These are phyloP conservation scores for Gyrodon lividus DNA, from an alignment of 768 basidiomycete genomes.

Conservation along the genomic window DNA sequence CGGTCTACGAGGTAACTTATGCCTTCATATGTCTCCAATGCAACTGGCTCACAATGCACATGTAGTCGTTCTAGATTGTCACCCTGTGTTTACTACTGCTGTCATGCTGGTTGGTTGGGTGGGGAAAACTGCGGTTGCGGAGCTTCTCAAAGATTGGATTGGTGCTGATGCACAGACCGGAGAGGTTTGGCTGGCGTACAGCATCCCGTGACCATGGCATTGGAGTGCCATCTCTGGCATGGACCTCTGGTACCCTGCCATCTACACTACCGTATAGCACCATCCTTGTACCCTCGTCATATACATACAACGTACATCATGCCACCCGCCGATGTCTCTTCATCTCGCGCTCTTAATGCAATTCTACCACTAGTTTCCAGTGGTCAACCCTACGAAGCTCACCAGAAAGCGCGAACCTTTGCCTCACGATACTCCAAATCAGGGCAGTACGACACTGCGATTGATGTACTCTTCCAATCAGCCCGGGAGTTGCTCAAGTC, in stretches of 20 bases:
- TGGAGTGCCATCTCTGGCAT: constrained; percentile 6
- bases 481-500: constrained; percentile 86
- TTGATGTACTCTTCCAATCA: constrained; percentile 90
- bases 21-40: not conserved
- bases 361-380: constrained; percentile 70
- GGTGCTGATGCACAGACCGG: constrained; percentile 54
- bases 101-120: constrained; percentile 75
- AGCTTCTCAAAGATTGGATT: constrained; percentile 65
- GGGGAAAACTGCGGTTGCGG: constrained; percentile 62
- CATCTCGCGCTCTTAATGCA: constrained; percentile 68
- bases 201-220: constrained; percentile 56
- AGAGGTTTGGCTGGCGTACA: constrained; percentile 80
- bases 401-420: constrained; percentile 96
- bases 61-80: constrained; percentile 74
- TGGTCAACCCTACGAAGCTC: constrained; percentile 85
- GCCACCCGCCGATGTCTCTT: constrained; percentile 36
- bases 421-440: constrained; percentile 85
- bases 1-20: constrained; percentile 65
- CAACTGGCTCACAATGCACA: not conserved
- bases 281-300: not conserved
- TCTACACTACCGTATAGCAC: not conserved
- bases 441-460: constrained; percentile 78
- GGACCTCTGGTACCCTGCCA: constrained; percentile 26
- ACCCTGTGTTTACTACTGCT: constrained; percentile 71
- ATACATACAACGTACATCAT: constrained; percentile 15